Base-by-base conservation (phyloP, 2,329 filamentous ascomycete genomes). In the Apiospora koreana region DNA sequence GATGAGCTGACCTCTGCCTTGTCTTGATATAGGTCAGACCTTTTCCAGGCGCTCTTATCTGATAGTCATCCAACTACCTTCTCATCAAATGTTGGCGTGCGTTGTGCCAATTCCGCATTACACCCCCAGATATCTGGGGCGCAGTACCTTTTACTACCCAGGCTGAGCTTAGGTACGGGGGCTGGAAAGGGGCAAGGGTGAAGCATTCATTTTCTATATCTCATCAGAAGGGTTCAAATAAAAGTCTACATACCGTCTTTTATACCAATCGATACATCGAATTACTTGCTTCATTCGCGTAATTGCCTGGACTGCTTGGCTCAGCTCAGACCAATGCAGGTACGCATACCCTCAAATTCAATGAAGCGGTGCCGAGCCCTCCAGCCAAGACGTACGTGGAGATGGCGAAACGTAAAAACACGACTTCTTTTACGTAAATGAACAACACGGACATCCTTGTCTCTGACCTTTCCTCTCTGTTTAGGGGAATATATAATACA, bases 391-490 rank as follows among this genome's bases (percentile, higher is more conserved):
- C 54, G 54, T 38, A 21, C 54, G 54, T 62, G 54, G 54, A 38
- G 54, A 62, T 62, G 31, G n/a, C 54, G 31, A 62, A 62, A 62
- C 54, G 31, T 62, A 62, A 62, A n/a, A 62, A 62, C 54, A 62
- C 54, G 31, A 62, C 54, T 38, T 62, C 31, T 38, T 62, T 62
- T 62, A 62, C 54, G 54, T 62, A 62, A 62, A 38, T 12, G 54
- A 38, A 8, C 54, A 62, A 12, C 54, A 62, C 9, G 31, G 54
- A 3, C 31, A 7, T 38, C 31, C 31, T n/a, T n/a, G 9, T n/a
- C 3, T 62, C 21, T 58, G 18, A 6, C 18, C 42, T 45, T 14
- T 46, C 5, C 28, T 62, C 31, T 62, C 21, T 35, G 35, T 31
- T 38, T 18, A 31, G 54, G 28, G 31, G 23, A 28, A 18, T 28